A percentile compares a stretch with the other conserved stretches of the same genome.
These are phyloP conservation scores for Cochlearia excelsa DNA, from an alignment of 345 rosid species.

Conservation along the genomic window DNA sequence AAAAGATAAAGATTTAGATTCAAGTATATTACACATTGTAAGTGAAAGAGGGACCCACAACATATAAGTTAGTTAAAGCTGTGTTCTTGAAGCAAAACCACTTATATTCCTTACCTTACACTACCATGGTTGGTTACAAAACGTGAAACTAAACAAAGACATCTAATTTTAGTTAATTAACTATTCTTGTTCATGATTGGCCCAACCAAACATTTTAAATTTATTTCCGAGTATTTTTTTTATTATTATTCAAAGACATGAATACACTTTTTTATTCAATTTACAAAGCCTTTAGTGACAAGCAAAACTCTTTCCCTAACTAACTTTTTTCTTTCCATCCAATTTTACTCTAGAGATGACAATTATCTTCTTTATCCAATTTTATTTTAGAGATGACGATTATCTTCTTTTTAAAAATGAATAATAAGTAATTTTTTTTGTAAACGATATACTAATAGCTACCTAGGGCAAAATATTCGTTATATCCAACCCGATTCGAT, in stretches of 20 bases:
- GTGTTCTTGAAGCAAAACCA: constrained; percentile 53
- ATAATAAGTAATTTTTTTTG: too few species aligned
- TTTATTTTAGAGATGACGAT: background rate
- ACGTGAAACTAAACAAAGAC: constrained; percentile 19
- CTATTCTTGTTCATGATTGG: constrained; percentile 25
- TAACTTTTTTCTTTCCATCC: constrained; percentile 23
- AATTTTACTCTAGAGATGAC: too few species aligned
- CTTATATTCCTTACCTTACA: constrained; percentile 23
- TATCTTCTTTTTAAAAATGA: too few species aligned
- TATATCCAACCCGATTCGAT: too few species aligned
- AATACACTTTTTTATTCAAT: constrained; percentile 15
- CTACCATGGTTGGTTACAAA: constrained; percentile 17
- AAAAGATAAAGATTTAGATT: constrained; percentile 39
- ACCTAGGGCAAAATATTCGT: too few species aligned
- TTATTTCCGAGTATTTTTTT: background rate
- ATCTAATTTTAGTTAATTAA: background rate
- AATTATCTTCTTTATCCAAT: background rate
- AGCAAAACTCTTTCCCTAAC: constrained; percentile 44
- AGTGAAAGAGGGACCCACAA: constrained; percentile 35
- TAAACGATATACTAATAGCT: too few species aligned
- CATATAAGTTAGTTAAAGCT: constrained; percentile 59
- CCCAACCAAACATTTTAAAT: constrained; percentile 24
- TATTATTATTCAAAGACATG: constrained; percentile 2
- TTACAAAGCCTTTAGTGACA: constrained; percentile 41
- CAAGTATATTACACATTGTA: constrained; percentile 25